These are phyloP conservation scores for Papilionanthe hybrid DNA, from an alignment of 116 monocot genomes.

Conservation along the genomic window DNA sequence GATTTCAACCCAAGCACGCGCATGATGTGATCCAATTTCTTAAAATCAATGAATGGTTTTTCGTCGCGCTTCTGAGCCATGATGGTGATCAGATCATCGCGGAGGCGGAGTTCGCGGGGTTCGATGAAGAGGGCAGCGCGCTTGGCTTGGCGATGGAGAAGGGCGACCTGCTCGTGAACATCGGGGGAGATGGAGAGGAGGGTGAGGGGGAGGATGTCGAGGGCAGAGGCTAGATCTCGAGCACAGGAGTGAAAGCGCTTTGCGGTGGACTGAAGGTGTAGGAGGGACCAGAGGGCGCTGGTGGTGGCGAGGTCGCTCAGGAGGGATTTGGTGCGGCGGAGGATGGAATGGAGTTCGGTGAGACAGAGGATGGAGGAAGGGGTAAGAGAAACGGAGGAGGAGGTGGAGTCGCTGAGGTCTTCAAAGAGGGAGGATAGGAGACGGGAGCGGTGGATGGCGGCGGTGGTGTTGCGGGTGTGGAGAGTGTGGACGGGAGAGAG, in stretches of 20 bases:
- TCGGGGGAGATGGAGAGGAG: conserved; percentile 18
- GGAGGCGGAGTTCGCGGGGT: conserved; percentile 15
- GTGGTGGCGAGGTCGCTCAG: conserved; percentile 5
- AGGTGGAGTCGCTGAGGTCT: conserved; percentile 11
- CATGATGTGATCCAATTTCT: conserved; percentile 17
- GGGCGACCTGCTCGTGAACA: conserved; percentile 33
- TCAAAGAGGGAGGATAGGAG: conserved; percentile 25
- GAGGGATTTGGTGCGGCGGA: conserved; percentile 17
- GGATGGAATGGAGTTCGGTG: conserved; percentile 25
- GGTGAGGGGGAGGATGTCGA: conserved; percentile 34
- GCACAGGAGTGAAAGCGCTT: conserved; percentile 16
- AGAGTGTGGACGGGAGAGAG: conserved; percentile 14
- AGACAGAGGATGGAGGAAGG: conserved; percentile 27
- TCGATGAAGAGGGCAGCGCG: conserved; percentile 22
- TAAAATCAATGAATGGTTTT: background rate
- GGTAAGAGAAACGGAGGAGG: background rate
- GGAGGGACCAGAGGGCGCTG: conserved; percentile 23
- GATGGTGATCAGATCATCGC: background rate
- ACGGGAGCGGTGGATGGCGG: conserved; percentile 9
- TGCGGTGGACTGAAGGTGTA: conserved; percentile 16
- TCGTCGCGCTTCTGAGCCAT: background rate
- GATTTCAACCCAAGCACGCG: conserved; percentile 9
- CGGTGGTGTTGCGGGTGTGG: conserved; percentile 20
- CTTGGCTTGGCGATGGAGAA: conserved; percentile 24
- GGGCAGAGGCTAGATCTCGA: conserved; percentile 21